Base-by-base conservation (phyloP, 345 rosid species). In the Aurinia saxatilis region DNA sequence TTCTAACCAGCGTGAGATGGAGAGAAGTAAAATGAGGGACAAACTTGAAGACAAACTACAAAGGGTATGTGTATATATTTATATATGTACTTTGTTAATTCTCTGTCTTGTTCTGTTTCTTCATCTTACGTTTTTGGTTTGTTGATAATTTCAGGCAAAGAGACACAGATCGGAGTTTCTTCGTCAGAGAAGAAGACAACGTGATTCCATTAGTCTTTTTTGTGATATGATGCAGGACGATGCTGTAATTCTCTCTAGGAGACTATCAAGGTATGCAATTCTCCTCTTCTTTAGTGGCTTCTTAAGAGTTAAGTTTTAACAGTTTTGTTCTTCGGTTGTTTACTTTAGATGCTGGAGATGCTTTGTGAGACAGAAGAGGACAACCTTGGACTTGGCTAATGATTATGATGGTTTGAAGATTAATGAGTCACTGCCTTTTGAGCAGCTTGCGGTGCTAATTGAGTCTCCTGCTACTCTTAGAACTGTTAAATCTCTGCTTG, bases 101-200 rank as follows among this genome's bases (percentile, higher is more conserved):
- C 44, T 8, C 56, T 60, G 3, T 59, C 2, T 46, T 46, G n/a
- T 23, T 30, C 19, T 13, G 38, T 56, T 31, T 48, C 47, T 52
- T 68, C 2, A 57, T 58, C 25, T 45, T 46, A 13, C 65, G 60
- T 34, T 61, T 31, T 65, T 68, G 56, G 57, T 55, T 11, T 55
- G 31, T 59, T 39, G 51, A 15, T 15, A 2, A 63, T 40, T n/a
- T 29, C 42, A 91, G 98, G 98, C 98, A 33, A 93, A 73, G 73
- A 80, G 90, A 39, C 91, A 84, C 49, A 80, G 97, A 60, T 91
- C 96, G 8, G 97, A 93, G 74, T 90, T 81, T 75, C 75, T 93
- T 81, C 87, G 80, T 78, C 96, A 85, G 77, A 85, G 95, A 70
- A 83, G 73, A 56, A 81, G 90, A 62, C 81, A 74, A 46, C 81